A percentile compares a stretch with the other conserved stretches of the same genome.
phyloP scores from a whole-genome alignment of 1,139 yeast species.

The Pichia sp. region DNA sequence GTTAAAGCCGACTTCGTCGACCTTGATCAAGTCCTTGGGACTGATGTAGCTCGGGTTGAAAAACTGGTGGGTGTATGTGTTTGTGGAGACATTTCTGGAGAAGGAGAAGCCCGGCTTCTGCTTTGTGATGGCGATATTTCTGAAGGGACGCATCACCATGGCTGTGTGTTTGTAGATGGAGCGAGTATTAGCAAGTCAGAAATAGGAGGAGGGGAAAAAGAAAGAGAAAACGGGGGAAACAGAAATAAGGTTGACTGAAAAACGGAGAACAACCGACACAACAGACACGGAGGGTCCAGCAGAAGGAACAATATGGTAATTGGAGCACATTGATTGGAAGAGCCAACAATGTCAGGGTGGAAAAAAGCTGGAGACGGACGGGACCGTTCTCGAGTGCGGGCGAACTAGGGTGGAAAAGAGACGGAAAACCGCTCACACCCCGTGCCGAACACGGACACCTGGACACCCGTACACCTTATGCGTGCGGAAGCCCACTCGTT shows the following conservation, averaged over 20 bases:
- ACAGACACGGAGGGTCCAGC: background rate
- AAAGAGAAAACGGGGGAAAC: background rate
- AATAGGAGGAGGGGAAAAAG: background rate
- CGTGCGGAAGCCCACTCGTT: too few species aligned
- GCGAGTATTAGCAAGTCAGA: too few species aligned
- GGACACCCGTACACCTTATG: background rate
- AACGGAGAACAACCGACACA: background rate
- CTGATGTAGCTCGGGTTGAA: constrained; percentile 31
- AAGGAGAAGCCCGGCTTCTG: constrained; percentile 14
- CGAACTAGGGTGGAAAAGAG: too few species aligned
- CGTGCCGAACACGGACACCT: background rate
- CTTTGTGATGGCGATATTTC: constrained; percentile 14
- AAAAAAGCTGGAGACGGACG: background rate
- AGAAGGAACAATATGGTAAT: background rate
- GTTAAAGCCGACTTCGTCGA: constrained; percentile 26
- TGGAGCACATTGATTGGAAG: background rate
- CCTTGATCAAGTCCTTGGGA: constrained; percentile 24
- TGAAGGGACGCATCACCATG: constrained; percentile 18
- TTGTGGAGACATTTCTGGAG: constrained; percentile 19
- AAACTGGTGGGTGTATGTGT: constrained; percentile 25
- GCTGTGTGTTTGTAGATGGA: too few species aligned
- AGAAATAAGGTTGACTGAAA: too few species aligned
- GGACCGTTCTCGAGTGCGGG: too few species aligned
- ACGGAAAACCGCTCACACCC: background rate
- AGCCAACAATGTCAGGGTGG: background rate